Conservation (phyloP, 371 early-diverging fungal species). For the Mortierella sp. region DNA sequence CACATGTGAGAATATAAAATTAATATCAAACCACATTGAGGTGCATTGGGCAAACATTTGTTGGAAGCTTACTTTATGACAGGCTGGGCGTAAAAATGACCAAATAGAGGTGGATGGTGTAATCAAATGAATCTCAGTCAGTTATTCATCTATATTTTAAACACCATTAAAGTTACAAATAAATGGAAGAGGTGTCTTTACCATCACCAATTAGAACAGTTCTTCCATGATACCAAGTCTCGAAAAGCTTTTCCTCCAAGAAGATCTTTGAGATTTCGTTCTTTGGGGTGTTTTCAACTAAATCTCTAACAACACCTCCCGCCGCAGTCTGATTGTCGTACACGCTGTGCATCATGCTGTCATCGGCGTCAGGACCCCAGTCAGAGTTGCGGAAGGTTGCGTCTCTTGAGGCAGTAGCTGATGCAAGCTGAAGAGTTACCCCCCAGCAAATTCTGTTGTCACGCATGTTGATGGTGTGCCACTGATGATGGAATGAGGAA, state of each 20-base stretch:
- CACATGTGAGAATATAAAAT: no score
- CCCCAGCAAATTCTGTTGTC: slow-evolving; percentile 16
- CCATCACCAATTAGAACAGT: slow-evolving; percentile 29
- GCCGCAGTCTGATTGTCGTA: background rate
- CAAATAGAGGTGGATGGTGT: no score
- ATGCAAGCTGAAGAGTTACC: background rate
- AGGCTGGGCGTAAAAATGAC: no score
- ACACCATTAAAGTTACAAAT: background rate
- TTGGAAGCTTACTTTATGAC: no score
- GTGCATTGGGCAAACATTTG: no score
- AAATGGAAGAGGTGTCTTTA: no score
- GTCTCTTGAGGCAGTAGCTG: background rate
- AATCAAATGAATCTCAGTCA: no score
- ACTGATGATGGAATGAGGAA: no score
- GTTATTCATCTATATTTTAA: no score
- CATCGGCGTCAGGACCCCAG: slow-evolving; percentile 27
- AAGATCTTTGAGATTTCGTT: slow-evolving; percentile 16
- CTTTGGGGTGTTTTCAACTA: slow-evolving; percentile 20
- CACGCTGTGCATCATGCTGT: slow-evolving; percentile 7
- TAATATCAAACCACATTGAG: no score
- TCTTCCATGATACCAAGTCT: slow-evolving; percentile 22
- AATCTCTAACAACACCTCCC: slow-evolving; percentile 15
- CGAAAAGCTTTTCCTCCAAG: slow-evolving; percentile 21
- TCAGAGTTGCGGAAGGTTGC: slow-evolving; percentile 13
- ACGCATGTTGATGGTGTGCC: background rate